phyloP scores from a whole-genome alignment of 1,284 basidiomycete species.

The Irpex sp. region DNA sequence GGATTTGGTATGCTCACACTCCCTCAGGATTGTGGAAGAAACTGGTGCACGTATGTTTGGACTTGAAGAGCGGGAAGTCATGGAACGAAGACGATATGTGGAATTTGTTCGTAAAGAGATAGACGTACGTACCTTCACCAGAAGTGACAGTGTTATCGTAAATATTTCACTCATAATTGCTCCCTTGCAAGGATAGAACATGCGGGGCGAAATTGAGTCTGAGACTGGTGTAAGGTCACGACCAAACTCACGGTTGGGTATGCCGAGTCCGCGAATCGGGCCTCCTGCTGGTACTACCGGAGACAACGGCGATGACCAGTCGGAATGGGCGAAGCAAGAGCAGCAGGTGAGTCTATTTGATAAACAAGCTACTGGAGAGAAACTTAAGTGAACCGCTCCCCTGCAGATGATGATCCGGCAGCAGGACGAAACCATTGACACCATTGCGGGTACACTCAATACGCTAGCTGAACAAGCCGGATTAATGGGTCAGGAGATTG shows the following conservation, averaged over 20 bases:
- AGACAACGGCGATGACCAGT: constrained; percentile 57
- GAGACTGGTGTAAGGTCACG: constrained; percentile 19
- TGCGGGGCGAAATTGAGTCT: constrained; percentile 56
- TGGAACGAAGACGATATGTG: constrained; percentile 71
- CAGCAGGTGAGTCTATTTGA: constrained; percentile 56
- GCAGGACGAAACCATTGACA: constrained; percentile 83
- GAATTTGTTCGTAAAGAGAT: constrained; percentile 69
- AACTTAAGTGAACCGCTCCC: neutral
- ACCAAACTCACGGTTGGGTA: constrained; percentile 20
- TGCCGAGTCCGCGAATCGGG: constrained; percentile 6
- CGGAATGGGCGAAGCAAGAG: constrained; percentile 79
- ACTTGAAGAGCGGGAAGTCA: constrained; percentile 71
- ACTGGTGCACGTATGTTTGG: constrained; percentile 83
- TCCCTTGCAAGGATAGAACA: constrained; percentile 53
- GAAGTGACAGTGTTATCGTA: constrained; percentile 6
- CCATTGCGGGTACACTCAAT: constrained; percentile 79
- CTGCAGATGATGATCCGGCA: constrained; percentile 75
- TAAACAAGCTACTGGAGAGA: neutral
- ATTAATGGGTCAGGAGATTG: constrained; percentile 86
- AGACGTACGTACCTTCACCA: constrained; percentile 52
- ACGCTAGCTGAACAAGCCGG: constrained; percentile 86
- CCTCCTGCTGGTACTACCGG: constrained; percentile 8
- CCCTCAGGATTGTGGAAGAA: constrained; percentile 70
- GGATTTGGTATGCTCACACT: neutral
- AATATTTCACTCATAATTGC: constrained; percentile 19